Percentiles rank a stretch among this genome's conserved stretches.
phyloP scores from a whole-genome alignment of 345 rosid genomes.

The Aegle marmelos region DNA sequence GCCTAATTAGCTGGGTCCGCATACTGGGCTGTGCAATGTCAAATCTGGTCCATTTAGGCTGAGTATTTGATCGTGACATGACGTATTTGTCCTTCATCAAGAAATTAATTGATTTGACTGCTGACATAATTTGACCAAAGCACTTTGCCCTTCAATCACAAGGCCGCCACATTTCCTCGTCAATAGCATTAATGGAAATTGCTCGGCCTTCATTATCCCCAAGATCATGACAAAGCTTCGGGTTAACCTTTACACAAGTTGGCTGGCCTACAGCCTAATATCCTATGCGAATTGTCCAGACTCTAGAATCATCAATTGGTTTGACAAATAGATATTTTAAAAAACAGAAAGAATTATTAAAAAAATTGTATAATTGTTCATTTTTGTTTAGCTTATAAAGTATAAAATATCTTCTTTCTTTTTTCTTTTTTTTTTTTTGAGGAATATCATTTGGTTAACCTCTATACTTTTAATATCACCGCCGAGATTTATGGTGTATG shows the following conservation, averaged over 20 bases:
- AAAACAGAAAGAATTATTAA: too few species aligned
- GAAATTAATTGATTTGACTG: neutral
- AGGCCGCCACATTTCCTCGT: neutral
- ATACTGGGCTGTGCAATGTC: neutral
- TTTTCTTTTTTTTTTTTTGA: too few species aligned
- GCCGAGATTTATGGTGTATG: too few species aligned
- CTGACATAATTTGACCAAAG: neutral
- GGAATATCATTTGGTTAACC: too few species aligned
- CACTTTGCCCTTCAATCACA: neutral
- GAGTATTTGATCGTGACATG: neutral
- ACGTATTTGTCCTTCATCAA: neutral
- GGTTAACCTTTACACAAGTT: neutral
- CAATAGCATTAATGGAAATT: neutral
- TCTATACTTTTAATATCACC: too few species aligned
- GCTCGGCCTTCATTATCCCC: neutral
- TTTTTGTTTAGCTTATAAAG: too few species aligned
- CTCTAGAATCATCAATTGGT: too few species aligned
- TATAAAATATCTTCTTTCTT: too few species aligned
- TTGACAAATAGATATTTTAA: too few species aligned
- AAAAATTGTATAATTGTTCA: too few species aligned
- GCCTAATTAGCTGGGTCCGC: neutral
- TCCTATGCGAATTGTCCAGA: too few species aligned
- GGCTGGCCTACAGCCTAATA: neutral
- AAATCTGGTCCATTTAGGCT: neutral
- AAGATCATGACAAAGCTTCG: neutral